These are phyloP conservation scores for Penicillium silybi DNA, from an alignment of 495 filamentous ascomycete genomes.

Conservation along the genomic window DNA sequence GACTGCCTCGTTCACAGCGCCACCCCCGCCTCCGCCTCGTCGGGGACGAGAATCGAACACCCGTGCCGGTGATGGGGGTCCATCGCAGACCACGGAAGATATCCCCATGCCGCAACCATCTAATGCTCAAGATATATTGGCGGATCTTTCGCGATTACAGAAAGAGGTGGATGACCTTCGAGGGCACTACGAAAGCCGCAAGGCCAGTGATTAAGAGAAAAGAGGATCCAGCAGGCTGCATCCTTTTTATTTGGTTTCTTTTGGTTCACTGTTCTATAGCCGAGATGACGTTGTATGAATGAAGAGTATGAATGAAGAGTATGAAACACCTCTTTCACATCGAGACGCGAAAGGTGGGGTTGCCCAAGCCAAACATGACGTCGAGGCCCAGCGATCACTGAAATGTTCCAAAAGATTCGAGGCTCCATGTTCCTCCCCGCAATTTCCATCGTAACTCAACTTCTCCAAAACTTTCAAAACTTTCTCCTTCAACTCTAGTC, in stretches of 20 bases:
- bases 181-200: conserved; percentile 47
- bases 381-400: conserved; percentile 1
- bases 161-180: conserved; percentile 69
- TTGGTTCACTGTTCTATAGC: not conserved
- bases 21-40: conserved; percentile 60
- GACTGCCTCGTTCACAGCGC: conserved; percentile 33
- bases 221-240: conserved; percentile 15
- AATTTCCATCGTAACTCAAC: conserved; percentile 4
- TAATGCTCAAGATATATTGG: conserved; percentile 56
- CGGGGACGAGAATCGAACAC: conserved; percentile 52
- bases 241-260: conserved; percentile 1
- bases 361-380: conserved; percentile 12
- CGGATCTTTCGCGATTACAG: conserved; percentile 63
- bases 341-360: not conserved
- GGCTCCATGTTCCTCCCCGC: conserved; percentile 7
- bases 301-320: conserved; percentile 19
- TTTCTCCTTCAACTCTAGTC: not conserved
- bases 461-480: not conserved
- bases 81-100: conserved; percentile 18
- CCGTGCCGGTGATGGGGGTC: conserved; percentile 39
- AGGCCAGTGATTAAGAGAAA: conserved; percentile 19
- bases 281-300: conserved; percentile 20
- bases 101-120: conserved; percentile 25
- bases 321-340: not conserved
- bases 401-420: conserved; percentile 1